phyloP scores from a whole-genome alignment of 306 rosid genomes.

The Medicago truncatula region MtrunA17r5.0-ANR NC_053049.1:6958001-6958500 shows the following conservation, averaged over 20 bases:
- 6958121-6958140: not conserved
- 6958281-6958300: not conserved
- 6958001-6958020: not conserved
- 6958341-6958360: slow-evolving; percentile 80
- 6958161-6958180: not conserved
- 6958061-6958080: not conserved
- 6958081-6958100: not conserved
- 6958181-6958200: not conserved
- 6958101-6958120: not conserved
- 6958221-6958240: not conserved
- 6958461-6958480: slow-evolving; percentile 54
- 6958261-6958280: not conserved
- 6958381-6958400: slow-evolving; percentile 64
- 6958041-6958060: not conserved
- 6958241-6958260: not conserved
- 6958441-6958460: slow-evolving; percentile 72
- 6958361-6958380: slow-evolving; percentile 68
- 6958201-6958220: not conserved
- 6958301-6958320: slow-evolving; percentile 6
- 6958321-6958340: slow-evolving; percentile 23
- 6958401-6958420: slow-evolving; percentile 78
- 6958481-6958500: slow-evolving; percentile 29
- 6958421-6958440: slow-evolving; percentile 74
- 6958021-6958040: not conserved
- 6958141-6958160: no score